Base-by-base conservation (phyloP, 768 basidiomycete species). In the Mrakia gelida region DNA sequence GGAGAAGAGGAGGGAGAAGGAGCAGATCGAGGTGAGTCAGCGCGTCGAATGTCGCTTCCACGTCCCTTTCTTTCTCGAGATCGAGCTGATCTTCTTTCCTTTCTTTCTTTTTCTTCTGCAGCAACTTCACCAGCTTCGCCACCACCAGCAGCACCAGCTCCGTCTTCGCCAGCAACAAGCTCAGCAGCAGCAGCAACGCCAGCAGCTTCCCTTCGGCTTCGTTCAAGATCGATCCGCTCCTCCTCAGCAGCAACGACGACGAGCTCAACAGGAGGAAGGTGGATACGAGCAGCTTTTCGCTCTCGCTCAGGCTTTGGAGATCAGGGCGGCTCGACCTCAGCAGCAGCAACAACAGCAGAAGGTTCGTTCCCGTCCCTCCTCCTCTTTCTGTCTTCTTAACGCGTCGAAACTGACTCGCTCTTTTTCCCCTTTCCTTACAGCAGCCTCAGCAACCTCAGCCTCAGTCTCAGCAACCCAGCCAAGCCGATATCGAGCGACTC, bases 1-100 rank as follows among this genome's bases (percentile, higher is more conserved):
- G 34, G 8, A n/a, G 41, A 28, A 26, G 13, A 72, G 49, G 52
- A 34, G 38, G 52, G 52, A 28, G n/a, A 59, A 59, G 59, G 59
- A 59, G 18, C 59, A 59, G 59, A 59, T 59, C 59, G 59, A 59
- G 59, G 59, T 59, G n/a, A 59, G 71, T 49, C 43, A 54, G 45
- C 71, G 71, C n/a, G 71, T 45, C 45, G 71, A 43, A 23, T n/a
- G 52, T 54, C n/a, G 23, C 49, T n/a, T 11, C 49, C 52, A 23
- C 28, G 28, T 72, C 52, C 18, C 49, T n/a, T 32, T 71, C 67
- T 23, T 11, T 41, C 26, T 38, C 13, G n/a, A n/a, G n/a, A n/a
- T n/a, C 23, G 6, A 32, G 56, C 56, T 59, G 59, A 59, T 21
- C 59, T 28, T 59, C 11, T 59, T 28, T 59, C 15, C 3, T 7